A percentile compares a stretch with the other conserved stretches of the same genome.
These are phyloP conservation scores for Teratosphaeria viscida DNA, from an alignment of 2,329 filamentous ascomycete species.

Conservation along the genomic window DNA sequence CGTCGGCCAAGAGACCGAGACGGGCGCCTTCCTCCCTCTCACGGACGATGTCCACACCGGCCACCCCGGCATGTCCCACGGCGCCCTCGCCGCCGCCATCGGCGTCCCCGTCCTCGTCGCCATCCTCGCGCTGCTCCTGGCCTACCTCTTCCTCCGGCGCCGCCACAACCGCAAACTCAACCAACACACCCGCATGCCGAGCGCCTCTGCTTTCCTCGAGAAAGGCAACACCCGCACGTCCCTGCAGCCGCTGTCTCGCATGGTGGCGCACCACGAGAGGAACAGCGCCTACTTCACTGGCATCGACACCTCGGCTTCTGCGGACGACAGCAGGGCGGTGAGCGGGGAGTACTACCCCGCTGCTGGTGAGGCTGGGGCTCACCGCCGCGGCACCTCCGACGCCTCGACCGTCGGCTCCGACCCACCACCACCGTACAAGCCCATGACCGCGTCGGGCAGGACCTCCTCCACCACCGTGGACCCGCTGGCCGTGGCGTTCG, in stretches of 20 bases:
- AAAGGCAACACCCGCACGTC: not conserved
- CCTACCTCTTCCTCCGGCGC: constrained; percentile 12
- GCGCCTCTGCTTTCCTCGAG: not conserved
- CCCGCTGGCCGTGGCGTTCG: not conserved
- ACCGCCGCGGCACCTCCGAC: not conserved
- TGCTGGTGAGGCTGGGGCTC: not conserved
- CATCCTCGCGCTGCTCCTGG: constrained; percentile 5
- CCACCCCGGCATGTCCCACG: constrained; percentile 9
- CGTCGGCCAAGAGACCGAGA: not conserved
- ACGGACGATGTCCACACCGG: not conserved
- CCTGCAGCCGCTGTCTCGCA: constrained; percentile 3
- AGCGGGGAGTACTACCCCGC: constrained; percentile 3
- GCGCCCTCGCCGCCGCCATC: constrained; percentile 14
- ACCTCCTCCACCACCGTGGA: not conserved
- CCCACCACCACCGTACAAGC: constrained; percentile 4
- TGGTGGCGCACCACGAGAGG: not conserved
- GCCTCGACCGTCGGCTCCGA: constrained; percentile 3
- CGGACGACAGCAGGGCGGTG: constrained; percentile 1
- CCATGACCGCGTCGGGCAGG: not conserved
- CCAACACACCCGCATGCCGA: not conserved
- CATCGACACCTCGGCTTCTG: constrained; percentile 11
- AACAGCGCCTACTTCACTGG: constrained; percentile 15
- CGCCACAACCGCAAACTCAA: constrained; percentile 1
- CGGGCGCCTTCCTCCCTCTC: not conserved
- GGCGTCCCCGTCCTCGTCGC: constrained; percentile 12